These are phyloP conservation scores for Aethionema arabicum DNA, from an alignment of 345 rosid species.

Conservation along the genomic window DNA sequence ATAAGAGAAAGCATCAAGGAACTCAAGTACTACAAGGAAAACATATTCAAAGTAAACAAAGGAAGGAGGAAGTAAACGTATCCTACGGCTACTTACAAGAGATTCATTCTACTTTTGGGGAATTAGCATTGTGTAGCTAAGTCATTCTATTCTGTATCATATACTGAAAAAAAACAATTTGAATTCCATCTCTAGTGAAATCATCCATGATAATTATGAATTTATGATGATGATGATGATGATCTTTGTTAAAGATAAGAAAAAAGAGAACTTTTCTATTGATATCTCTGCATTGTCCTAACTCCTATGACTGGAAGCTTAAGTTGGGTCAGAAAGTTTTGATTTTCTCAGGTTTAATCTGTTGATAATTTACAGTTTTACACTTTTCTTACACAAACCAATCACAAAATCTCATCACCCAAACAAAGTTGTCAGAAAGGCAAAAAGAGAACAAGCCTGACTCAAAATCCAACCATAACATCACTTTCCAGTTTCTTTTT, in stretches of 20 bases:
- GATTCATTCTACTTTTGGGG: slow-evolving; percentile 7
- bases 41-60: slow-evolving; percentile 52
- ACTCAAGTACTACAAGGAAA: slow-evolving; percentile 73
- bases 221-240: no score
- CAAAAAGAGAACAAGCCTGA: slow-evolving; percentile 16
- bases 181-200: background rate
- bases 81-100: background rate
- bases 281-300: no score
- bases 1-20: slow-evolving; percentile 80
- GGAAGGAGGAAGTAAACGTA: slow-evolving; percentile 46
- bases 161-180: slow-evolving; percentile 5
- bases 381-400: slow-evolving; percentile 22
- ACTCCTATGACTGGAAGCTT: no score
- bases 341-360: no score
- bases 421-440: slow-evolving; percentile 12
- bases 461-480: slow-evolving; percentile 12
- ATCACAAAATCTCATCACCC: slow-evolving; percentile 17
- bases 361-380: slow-evolving; percentile 1
- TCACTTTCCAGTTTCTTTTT: slow-evolving; percentile 42
- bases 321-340: no score
- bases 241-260: no score
- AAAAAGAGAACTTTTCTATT: no score
- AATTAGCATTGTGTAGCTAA: background rate
- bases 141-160: background rate
- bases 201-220: no score